These are phyloP conservation scores for Phaeosphaeria sp. DNA, from an alignment of 2,329 filamentous ascomycete species.

Conservation along the genomic window DNA sequence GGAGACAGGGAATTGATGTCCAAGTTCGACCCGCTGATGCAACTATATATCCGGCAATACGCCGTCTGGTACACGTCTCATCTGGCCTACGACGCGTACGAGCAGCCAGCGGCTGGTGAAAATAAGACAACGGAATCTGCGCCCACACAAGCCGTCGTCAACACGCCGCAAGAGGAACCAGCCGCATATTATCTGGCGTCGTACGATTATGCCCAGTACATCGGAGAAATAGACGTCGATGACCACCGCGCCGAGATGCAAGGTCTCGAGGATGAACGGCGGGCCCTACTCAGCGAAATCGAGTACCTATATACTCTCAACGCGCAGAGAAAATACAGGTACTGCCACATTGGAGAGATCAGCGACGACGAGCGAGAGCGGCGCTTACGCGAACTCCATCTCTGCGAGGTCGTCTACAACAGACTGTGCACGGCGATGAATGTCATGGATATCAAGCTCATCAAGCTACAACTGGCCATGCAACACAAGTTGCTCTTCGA, in stretches of 20 bases:
- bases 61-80: conserved; percentile 30
- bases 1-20: conserved; percentile 35
- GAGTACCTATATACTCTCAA: conserved; percentile 26
- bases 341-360: conserved; percentile 18
- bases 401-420: conserved; percentile 25
- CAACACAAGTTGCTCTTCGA: conserved; percentile 26
- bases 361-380: conserved; percentile 20
- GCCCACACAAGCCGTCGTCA: neutral
- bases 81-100: conserved; percentile 22
- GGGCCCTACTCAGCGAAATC: conserved; percentile 24
- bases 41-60: conserved; percentile 36
- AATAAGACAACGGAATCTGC: conserved; percentile 1
- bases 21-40: conserved; percentile 27
- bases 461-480: conserved; percentile 22
- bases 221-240: conserved; percentile 20
- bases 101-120: conserved; percentile 11
- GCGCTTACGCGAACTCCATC: conserved; percentile 26
- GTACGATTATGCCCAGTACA: conserved; percentile 28
- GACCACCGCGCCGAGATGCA: conserved; percentile 13
- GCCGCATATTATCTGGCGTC: conserved; percentile 25
- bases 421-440: conserved; percentile 23
- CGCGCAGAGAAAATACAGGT: conserved; percentile 28
- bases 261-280: conserved; percentile 21
- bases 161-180: conserved; percentile 8
- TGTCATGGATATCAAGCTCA: conserved; percentile 22